phyloP scores from a whole-genome alignment of 1,139 yeast genomes.

The Saccharomyces hybrid region DNA sequence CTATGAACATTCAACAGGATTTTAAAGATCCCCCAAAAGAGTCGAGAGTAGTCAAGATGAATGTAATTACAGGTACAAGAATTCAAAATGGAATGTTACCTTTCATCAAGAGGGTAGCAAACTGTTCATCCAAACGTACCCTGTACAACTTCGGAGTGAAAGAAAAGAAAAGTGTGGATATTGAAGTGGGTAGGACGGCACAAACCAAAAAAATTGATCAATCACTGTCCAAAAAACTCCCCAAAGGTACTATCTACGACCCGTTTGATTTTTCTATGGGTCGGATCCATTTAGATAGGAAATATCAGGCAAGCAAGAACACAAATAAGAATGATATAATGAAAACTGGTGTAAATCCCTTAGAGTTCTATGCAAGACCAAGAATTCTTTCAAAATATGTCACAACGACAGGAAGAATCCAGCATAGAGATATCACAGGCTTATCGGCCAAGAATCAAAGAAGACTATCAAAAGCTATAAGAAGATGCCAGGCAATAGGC shows the following conservation, averaged over 20 bases:
- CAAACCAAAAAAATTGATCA: constrained; percentile 76
- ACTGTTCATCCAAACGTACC: neutral
- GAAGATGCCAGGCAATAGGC: constrained; percentile 64
- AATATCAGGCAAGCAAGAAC: constrained; percentile 14
- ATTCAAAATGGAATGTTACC: neutral
- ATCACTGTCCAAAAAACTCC: neutral
- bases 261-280: constrained; percentile 70
- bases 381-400: constrained; percentile 52
- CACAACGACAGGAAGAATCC: constrained; percentile 57
- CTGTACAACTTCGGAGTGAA: neutral
- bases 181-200: constrained; percentile 85
- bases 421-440: constrained; percentile 62
- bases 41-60: constrained; percentile 34
- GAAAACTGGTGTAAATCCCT: constrained; percentile 53
- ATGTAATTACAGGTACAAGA: neutral
- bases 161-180: constrained; percentile 69
- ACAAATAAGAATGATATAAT: constrained; percentile 40
- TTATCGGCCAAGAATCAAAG: constrained; percentile 55
- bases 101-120: neutral
- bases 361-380: constrained; percentile 60
- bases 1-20: neutral
- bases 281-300: constrained; percentile 36
- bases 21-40: constrained; percentile 34
- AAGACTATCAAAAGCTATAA: constrained; percentile 56
- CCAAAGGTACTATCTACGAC: constrained; percentile 41